Conservation (phyloP, 2,329 filamentous ascomycete genomes). For the Aspergillus melleus region DNA sequence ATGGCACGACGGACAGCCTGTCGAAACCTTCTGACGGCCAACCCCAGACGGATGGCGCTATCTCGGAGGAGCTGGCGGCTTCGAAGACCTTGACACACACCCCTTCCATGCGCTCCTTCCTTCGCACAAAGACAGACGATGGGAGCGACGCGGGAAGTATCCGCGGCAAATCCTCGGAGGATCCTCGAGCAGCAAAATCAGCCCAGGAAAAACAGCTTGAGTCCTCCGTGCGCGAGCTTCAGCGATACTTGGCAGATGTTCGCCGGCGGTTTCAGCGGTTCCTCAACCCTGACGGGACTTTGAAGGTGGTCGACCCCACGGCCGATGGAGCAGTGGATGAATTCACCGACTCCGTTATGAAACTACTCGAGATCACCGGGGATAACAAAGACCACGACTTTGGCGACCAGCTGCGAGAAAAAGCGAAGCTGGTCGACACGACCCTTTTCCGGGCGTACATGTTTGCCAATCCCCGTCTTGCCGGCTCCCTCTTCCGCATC, state of each 20-base stretch:
- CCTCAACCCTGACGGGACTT: slow-evolving; percentile 58
- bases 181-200: slow-evolving; percentile 26
- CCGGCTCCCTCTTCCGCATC: slow-evolving; percentile 87
- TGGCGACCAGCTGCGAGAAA: slow-evolving; percentile 69
- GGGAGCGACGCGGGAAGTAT: slow-evolving; percentile 42
- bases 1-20: slow-evolving; percentile 22
- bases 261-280: slow-evolving; percentile 65
- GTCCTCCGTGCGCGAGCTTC: slow-evolving; percentile 77
- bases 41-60: slow-evolving; percentile 23
- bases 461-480: slow-evolving; percentile 82
- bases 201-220: slow-evolving; percentile 78
- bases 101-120: slow-evolving; percentile 40
- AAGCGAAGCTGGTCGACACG: slow-evolving; percentile 85
- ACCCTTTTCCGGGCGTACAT: slow-evolving; percentile 94
- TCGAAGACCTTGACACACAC: slow-evolving; percentile 32
- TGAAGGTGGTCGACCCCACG: slow-evolving; percentile 37
- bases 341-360: slow-evolving; percentile 46
- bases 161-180: slow-evolving; percentile 34
- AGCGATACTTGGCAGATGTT: slow-evolving; percentile 84
- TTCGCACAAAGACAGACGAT: slow-evolving; percentile 38
- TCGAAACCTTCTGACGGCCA: slow-evolving; percentile 31
- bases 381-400: slow-evolving; percentile 59
- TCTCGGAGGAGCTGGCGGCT: slow-evolving; percentile 26
- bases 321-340: slow-evolving; percentile 38
- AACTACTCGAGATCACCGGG: slow-evolving; percentile 49